Percentiles rank a stretch among this genome's conserved stretches.
Conservation (phyloP, 345 rosid genomes). For the Xanthoceras sorbifolium region DNA sequence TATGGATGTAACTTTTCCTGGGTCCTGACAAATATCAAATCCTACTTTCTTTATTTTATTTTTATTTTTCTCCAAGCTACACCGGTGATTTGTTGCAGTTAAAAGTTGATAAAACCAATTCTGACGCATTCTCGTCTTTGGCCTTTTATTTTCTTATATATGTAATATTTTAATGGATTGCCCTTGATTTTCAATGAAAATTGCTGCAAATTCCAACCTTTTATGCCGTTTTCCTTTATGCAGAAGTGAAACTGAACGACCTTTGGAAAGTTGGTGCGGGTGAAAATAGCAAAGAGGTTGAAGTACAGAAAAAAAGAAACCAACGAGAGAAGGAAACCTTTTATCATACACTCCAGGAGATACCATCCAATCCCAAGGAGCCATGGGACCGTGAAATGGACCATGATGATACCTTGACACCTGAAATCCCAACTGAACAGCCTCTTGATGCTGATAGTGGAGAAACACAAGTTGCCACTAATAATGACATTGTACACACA, state of each 20-base stretch:
- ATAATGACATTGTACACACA: constrained; percentile 36
- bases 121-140: neutral
- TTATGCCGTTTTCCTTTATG: constrained; percentile 41
- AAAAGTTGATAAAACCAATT: neutral
- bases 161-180: neutral
- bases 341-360: constrained; percentile 50
- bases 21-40: neutral
- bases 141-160: neutral
- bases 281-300: constrained; percentile 91
- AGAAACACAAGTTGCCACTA: constrained; percentile 49
- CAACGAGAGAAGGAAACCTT: constrained; percentile 81
- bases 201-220: constrained; percentile 28
- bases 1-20: neutral
- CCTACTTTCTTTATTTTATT: too few relatives aligned
- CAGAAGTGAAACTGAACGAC: constrained; percentile 62
- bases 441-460: constrained; percentile 52
- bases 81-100: neutral
- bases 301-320: constrained; percentile 77
- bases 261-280: constrained; percentile 81
- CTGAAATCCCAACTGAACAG: constrained; percentile 81
- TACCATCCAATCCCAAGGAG: constrained; percentile 86
- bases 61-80: neutral
- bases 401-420: constrained; percentile 86
- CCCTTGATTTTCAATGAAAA: constrained; percentile 14
- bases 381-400: constrained; percentile 99